Evolutionary conservation across 371 early-diverging fungal genomes (phyloP), one percentile per base, ranked within the genome.

Genomic region (Batkoa obscura): DNA sequence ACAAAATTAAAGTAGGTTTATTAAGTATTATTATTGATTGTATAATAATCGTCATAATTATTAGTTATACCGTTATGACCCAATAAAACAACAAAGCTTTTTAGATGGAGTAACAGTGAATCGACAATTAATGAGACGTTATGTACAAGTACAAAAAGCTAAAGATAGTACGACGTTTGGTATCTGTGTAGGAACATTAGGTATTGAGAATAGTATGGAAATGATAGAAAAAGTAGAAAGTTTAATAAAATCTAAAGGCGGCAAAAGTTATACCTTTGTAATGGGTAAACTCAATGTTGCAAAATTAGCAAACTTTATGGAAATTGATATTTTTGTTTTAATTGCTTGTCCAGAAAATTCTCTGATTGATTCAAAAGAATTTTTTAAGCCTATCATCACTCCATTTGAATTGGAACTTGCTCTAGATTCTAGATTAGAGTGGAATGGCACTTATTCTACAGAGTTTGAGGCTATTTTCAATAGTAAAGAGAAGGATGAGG

Each of bases 271-370:
- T 58, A 67, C 85, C n/a, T 84, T 94, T 60, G 83, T 88, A 1
- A 86, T 94, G 68, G 96, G 96, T 49, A 94, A 94, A 62, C 77
- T 93, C 17, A 91, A 89, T 60, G 88, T 88, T 2, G 87, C 89
- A 55, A 95, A 95, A 66, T 80, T 95, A 72, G 94, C 86, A 48
- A 95, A 94, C 60, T 94, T 95, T 58, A 76, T 84, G 67, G 96
- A 94, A 66, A 81, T 94, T 42, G 88, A 95, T 59, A 77, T 79
- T 15, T 94, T 84, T 67, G 90, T 90, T 1, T 73, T 91, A 48
- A 88, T 93, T 2, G 89, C 92, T 12, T 94, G 94, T 60, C 89
- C 93, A 30, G 91, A 95, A 67, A 90, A 90, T 72, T 79, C 84
- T 53, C 70, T 95, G 62, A 79, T 93, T 55, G 94, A 95, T 66